Evolutionary conservation across 1,139 yeast genomes (phyloP).

Genomic region (Suhomyces panamericanus): DNA sequence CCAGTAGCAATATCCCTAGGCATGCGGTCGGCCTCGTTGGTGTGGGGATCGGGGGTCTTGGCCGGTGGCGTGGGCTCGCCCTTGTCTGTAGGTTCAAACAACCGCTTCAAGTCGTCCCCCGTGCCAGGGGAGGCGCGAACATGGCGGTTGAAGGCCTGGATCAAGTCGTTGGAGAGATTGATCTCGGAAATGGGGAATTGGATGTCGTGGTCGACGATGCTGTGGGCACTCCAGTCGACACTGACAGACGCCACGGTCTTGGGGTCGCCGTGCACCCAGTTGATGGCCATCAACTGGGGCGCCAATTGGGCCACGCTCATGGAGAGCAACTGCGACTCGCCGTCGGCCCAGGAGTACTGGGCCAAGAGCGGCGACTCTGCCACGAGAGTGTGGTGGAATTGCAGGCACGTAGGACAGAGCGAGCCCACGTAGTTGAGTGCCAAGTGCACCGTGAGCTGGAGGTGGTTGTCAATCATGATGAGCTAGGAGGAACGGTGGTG

Average conservation of each 20-base stretch:
- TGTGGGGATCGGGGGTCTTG: constrained; percentile 8
- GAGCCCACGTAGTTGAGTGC: constrained; percentile 29
- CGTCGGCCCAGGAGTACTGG: constrained; percentile 18
- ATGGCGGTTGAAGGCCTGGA: constrained; percentile 23
- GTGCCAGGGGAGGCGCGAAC: constrained; percentile 10
- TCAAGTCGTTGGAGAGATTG: constrained; percentile 25
- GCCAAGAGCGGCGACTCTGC: constrained; percentile 15
- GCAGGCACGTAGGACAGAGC: constrained; percentile 11
- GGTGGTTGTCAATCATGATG: constrained; percentile 23
- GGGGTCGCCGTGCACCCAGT: constrained; percentile 15
- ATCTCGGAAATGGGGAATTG: constrained; percentile 30
- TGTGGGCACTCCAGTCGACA: constrained; percentile 24
- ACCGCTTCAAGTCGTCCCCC: constrained; percentile 9
- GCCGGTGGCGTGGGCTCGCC: background rate
- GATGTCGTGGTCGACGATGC: constrained; percentile 18
- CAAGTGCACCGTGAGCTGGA: constrained; percentile 28
- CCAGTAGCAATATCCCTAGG: background rate
- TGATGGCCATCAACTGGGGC: constrained; percentile 17
- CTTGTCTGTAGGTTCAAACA: constrained; percentile 2
- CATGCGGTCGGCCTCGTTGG: constrained; percentile 12
- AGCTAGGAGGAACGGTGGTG: background rate
- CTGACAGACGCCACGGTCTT: constrained; percentile 24
- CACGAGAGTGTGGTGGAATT: constrained; percentile 5
- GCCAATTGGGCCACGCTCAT: constrained; percentile 16
- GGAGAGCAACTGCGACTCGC: constrained; percentile 12